phyloP scores from a whole-genome alignment of 2,329 filamentous ascomycete species.

The Paecilomyces sp. region DNA sequence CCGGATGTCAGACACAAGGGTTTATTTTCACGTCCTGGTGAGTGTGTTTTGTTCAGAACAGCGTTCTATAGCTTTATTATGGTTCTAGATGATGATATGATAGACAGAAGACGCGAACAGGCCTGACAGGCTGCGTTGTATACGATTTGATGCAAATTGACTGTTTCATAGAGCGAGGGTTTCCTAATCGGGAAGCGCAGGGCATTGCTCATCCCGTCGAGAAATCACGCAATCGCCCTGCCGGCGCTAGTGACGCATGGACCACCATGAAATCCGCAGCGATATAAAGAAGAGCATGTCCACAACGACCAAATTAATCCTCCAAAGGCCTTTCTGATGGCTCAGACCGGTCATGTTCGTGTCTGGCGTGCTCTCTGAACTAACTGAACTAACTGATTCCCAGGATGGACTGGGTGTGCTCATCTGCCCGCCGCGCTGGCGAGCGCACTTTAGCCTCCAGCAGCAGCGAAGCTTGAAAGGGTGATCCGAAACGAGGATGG shows the following conservation, averaged over 20 bases:
- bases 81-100: no score
- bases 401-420: background rate
- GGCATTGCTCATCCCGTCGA: background rate
- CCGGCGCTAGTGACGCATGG: background rate
- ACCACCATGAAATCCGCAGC: background rate
- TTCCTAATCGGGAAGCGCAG: background rate
- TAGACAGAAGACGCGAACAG: no score
- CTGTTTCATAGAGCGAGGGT: background rate
- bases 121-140: background rate
- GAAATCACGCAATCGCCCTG: background rate
- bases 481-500: background rate
- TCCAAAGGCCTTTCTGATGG: background rate
- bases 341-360: background rate
- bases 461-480: background rate
- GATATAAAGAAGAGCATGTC: background rate
- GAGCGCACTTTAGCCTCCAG: background rate
- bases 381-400: background rate
- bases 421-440: background rate
- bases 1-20: background rate
- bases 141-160: background rate
- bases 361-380: background rate
- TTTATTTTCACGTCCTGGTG: background rate
- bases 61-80: no score
- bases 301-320: background rate
- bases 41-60: background rate